Base-by-base conservation (phyloP, 1,139 yeast species). In the Suhomyces coccinellae region DNA sequence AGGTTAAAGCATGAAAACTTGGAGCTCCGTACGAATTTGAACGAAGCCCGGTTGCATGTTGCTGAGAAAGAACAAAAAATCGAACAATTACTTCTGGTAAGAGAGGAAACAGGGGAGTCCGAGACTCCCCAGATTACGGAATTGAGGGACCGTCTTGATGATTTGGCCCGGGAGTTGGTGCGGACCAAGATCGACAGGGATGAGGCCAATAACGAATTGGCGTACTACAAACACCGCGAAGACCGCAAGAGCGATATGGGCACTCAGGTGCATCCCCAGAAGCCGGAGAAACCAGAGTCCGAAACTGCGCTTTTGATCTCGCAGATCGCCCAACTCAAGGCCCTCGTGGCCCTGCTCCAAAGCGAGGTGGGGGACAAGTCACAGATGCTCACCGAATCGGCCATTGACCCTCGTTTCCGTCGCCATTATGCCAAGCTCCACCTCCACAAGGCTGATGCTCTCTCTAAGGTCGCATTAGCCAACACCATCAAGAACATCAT, bases 401-500 rank as follows among this genome's bases (percentile, higher is more conserved):
- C 29, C 12, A 33, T 55, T 6, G 49, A 55, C 16, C 50, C 51
- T 6, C 56, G 56, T 32, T 69, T 66, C 54, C 53, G 48, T 30
- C 48, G 51, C 3, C 59, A 56, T 39, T 70, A 66, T 51, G 51
- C 47, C n/a, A 52, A 57, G 35, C 54, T 68, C n/a, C 59, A 65
- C 29, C 56, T 70, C 29, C 45, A 51, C 17, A 58, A 65, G 42
- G 53, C 70, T 3, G 74, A 70, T 47, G 33, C 46, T 3, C 49
- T 68, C 39, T 47, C 59, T 30, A 59, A 57, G 40, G 52, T 53
- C 10, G 67, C 67, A 48, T 52, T 66, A 52, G 53, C 62, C 32
- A 66, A 65, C 45, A 40, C 65, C 31, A 52, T 70, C 46, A 69
- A 69, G 41, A 66, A 66, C 49, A 47, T 69, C 13, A 62, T 69